Base-by-base conservation (phyloP, 1,139 yeast genomes). In the Blastobotrys raffinosifermentans region DNA sequence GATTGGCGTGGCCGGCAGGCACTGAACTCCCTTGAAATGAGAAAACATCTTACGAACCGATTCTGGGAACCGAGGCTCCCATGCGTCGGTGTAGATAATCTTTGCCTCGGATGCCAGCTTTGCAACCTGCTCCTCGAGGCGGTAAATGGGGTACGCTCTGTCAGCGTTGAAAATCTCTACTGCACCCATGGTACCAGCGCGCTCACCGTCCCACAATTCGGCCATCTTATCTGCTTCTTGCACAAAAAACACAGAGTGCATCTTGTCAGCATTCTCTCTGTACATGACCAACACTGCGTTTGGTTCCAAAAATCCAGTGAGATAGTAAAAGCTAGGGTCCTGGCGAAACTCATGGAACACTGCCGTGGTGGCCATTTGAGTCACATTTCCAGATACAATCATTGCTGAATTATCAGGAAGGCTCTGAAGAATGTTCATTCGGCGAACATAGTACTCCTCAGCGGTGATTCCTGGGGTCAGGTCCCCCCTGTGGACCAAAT, bases 281-380 rank as follows among this genome's bases (percentile, higher is more conserved):
- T 84, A 94, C 34, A 93, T 63, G 4, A 85, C 66, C 40, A 81
- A 75, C 20, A 86, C 80, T 0, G 94, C 77, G 46, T 83, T 80
- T 2, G 98, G 96, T 57, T 91, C 98, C 43, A 84, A 70, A 83
- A 96, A 89, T 6, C 97, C 97, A 1, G 94, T 80, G 46, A 91
- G 60, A 58, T 91, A 91, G 59, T 64, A 87, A 23, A 93, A 67
- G 57, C 91, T 89, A 39, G 85, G 93, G 53, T 87, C 82, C 60
- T 91, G 99, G 53, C 89, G 94, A 56, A 93, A 93, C 37, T 81
- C 83, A 55, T 87, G 77, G 53, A 91, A 91, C 1, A 91, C 98
- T 9, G 91, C 76, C 1, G 95, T 95, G 0, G 96, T 79, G 10
- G 94, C 85, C 60, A 68, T 85, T 55, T 85, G 81, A 6, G 80